Evolutionary conservation across 169 alveolate species (phyloP).

Genomic region (Cryptosporidium ubiquitum): DNA sequence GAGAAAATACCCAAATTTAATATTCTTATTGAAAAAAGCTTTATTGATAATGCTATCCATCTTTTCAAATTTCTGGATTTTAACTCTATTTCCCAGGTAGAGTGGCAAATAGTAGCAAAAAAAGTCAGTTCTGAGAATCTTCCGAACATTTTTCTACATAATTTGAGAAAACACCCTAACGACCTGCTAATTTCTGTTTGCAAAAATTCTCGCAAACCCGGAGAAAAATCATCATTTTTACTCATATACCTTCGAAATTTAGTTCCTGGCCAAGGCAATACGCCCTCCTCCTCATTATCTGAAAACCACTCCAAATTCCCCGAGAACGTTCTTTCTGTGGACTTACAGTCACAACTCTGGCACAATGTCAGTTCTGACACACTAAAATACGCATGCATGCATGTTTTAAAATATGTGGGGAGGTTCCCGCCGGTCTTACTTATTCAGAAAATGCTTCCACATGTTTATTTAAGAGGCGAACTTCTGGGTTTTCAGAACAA

Average conservation of each 20-base stretch:
- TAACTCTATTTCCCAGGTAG: background rate
- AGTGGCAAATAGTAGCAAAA: background rate
- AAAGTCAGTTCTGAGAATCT: background rate
- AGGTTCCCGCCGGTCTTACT: slow-evolving; percentile 32
- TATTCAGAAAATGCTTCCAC: background rate
- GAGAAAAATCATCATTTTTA: background rate
- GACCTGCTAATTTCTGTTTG: background rate
- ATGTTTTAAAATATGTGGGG: background rate
- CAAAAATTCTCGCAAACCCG: background rate
- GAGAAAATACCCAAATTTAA: slow-evolving; percentile 21
- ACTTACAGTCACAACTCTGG: background rate
- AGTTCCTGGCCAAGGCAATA: too few relatives aligned
- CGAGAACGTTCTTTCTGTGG: background rate
- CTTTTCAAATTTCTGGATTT: background rate
- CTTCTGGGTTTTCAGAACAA: background rate
- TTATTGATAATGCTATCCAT: slow-evolving; percentile 8
- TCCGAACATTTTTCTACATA: background rate
- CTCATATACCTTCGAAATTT: background rate
- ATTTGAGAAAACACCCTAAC: background rate
- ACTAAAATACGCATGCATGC: slow-evolving; percentile 2
- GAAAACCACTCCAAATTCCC: background rate
- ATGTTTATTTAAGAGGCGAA: background rate
- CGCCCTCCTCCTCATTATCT: background rate
- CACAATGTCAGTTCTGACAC: background rate
- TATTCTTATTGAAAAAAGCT: slow-evolving; percentile 35